A percentile compares a stretch with the other conserved stretches of the same genome.
Evolutionary conservation across 805 yeast genomes (phyloP).

Genomic region (Ogataea trehalophila): DNA sequence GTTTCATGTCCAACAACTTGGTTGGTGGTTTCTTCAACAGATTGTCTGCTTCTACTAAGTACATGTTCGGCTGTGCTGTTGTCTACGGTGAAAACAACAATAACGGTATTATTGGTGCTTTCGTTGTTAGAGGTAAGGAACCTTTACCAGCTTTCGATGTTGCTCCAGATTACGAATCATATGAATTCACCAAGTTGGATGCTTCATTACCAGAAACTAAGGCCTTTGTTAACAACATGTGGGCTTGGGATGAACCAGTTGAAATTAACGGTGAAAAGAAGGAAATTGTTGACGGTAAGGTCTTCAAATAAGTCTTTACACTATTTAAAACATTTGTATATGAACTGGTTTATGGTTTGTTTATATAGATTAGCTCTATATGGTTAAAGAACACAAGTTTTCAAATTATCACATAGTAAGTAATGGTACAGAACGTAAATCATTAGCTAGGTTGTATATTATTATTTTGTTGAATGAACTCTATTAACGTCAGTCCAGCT

Average conservation of each 20-base stretch:
- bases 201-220: conserved; percentile 69
- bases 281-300: conserved; percentile 97
- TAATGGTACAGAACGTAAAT: neutral
- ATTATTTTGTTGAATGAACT: neutral
- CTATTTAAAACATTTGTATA: neutral
- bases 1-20: conserved; percentile 98
- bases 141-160: conserved; percentile 88
- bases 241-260: conserved; percentile 98
- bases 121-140: conserved; percentile 94
- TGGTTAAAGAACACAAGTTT: too few relatives aligned
- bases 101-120: conserved; percentile 95
- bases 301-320: conserved; percentile 63
- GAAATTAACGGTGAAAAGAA: conserved; percentile 69
- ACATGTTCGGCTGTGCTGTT: conserved; percentile 87
- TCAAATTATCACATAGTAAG: too few relatives aligned
- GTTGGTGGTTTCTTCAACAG: conserved; percentile 98
- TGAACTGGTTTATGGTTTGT: too few relatives aligned
- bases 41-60: conserved; percentile 85
- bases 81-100: conserved; percentile 98
- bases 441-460: too few relatives aligned
- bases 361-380: too few relatives aligned
- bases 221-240: conserved; percentile 80
- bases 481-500: conserved; percentile 13
- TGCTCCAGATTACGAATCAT: conserved; percentile 99
- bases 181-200: conserved; percentile 78